These are phyloP conservation scores for Phalaenopsis equestris DNA, from an alignment of 106 monocot species.

Conservation along the genomic window DNA sequence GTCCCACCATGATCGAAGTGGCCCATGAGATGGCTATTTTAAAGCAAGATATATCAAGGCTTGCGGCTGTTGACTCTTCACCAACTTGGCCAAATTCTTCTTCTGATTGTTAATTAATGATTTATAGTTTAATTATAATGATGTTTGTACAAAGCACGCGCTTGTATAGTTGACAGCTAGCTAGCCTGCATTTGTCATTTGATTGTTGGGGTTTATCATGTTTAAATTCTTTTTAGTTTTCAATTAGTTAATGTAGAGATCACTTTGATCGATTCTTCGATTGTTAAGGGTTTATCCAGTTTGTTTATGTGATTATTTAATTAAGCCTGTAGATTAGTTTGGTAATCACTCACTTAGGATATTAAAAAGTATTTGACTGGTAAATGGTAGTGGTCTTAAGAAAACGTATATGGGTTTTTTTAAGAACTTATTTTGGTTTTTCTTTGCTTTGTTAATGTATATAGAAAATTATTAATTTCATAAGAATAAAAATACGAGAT, in stretches of 20 bases:
- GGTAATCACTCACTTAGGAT: no score
- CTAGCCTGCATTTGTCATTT: no score
- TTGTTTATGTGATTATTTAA: neutral
- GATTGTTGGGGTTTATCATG: neutral
- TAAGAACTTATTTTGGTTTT: no score
- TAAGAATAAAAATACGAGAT: no score
- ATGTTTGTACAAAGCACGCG: neutral
- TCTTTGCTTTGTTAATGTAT: no score
- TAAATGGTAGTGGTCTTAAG: no score
- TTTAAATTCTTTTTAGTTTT: neutral
- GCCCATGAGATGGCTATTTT: conserved; percentile 39
- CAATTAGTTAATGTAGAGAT: conserved; percentile 1
- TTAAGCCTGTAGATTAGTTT: no score
- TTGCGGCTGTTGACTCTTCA: neutral
- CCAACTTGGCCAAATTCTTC: neutral
- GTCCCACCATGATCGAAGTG: conserved; percentile 53
- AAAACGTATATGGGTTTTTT: no score
- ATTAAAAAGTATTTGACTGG: no score
- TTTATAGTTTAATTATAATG: neutral
- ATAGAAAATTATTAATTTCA: no score
- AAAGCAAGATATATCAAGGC: conserved; percentile 34
- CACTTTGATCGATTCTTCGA: neutral
- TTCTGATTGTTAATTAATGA: neutral
- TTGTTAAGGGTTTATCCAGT: neutral
- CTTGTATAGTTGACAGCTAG: neutral